Evolutionary conservation across 495 filamentous ascomycete species (phyloP).

Genomic region (Aspergillus indologenus): DNA sequence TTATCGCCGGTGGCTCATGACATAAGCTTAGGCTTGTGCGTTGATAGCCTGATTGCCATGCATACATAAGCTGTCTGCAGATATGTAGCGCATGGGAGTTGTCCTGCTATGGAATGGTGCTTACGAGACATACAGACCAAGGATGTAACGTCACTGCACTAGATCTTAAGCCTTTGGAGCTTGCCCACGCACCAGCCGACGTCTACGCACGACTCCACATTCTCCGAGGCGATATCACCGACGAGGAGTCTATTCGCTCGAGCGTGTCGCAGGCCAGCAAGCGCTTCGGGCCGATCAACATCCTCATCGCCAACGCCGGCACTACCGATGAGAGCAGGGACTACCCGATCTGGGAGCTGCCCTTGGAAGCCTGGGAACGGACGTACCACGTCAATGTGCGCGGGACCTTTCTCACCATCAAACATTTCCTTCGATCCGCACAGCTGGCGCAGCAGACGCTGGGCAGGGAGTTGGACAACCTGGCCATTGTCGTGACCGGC

Average conservation of each 20-base stretch:
- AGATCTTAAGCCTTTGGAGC: slow-evolving; percentile 33
- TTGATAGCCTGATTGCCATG: background rate
- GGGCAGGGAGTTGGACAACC: slow-evolving; percentile 41
- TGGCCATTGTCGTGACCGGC: slow-evolving; percentile 56
- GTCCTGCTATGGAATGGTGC: background rate
- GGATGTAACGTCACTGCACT: slow-evolving; percentile 54
- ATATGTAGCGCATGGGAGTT: too few species aligned
- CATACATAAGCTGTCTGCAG: background rate
- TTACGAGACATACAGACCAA: slow-evolving; percentile 33
- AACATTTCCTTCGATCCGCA: slow-evolving; percentile 50
- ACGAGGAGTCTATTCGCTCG: slow-evolving; percentile 44
- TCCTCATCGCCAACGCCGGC: slow-evolving; percentile 52
- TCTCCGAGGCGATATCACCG: slow-evolving; percentile 45
- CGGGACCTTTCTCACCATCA: slow-evolving; percentile 56
- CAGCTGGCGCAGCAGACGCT: slow-evolving; percentile 30
- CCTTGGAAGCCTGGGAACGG: slow-evolving; percentile 50
- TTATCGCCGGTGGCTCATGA: background rate
- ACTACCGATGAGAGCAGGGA: slow-evolving; percentile 43
- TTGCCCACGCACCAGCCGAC: slow-evolving; percentile 23
- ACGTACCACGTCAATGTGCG: slow-evolving; percentile 48
- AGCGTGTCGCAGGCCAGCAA: slow-evolving; percentile 40
- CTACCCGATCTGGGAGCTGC: slow-evolving; percentile 54
- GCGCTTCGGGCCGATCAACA: slow-evolving; percentile 52
- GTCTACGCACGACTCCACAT: slow-evolving; percentile 33
- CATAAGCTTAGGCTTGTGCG: too few species aligned